phyloP scores from a whole-genome alignment of 1,284 basidiomycete genomes.

The Moesziomyces globuligerus region DNA sequence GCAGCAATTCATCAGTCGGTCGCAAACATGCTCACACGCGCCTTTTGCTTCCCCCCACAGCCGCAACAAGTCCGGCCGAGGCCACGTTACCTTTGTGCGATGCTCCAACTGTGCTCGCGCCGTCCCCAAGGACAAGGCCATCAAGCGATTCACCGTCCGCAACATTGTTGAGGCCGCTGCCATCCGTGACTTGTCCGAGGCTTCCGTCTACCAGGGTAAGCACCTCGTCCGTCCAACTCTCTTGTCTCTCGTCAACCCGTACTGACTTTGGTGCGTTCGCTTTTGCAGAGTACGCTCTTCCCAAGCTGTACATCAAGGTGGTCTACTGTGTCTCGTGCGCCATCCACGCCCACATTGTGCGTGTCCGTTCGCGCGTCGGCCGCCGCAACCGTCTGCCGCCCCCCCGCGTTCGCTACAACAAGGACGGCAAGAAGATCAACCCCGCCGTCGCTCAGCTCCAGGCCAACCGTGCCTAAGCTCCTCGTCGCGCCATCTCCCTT shows the following conservation, averaged over 20 bases:
- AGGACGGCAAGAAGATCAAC: conserved; percentile 85
- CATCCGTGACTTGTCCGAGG: conserved; percentile 95
- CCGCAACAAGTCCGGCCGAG: conserved; percentile 78
- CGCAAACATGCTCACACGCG: conserved; percentile 10
- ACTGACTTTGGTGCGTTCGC: neutral
- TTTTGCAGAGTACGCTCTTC: conserved; percentile 87
- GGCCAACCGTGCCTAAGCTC: conserved; percentile 36
- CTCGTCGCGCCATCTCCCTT: neutral
- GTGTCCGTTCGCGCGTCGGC: conserved; percentile 65
- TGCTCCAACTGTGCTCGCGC: conserved; percentile 92
- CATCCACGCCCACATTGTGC: conserved; percentile 89
- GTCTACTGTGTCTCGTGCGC: conserved; percentile 99
- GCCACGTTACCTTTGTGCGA: conserved; percentile 91
- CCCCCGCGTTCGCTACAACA: conserved; percentile 89
- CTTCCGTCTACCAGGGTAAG: conserved; percentile 90
- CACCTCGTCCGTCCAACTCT: neutral
- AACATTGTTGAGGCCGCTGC: conserved; percentile 99
- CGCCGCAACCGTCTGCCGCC: conserved; percentile 74
- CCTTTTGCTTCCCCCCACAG: conserved; percentile 69
- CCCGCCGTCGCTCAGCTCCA: conserved; percentile 60
- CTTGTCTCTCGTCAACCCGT: neutral
- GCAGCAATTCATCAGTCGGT: neutral
- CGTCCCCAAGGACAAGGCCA: conserved; percentile 83
- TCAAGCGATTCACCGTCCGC: conserved; percentile 98
- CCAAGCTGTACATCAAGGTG: conserved; percentile 99